Conservation (phyloP, 108 stramenopile species). For the Stephanodiscus minutulus region DNA sequence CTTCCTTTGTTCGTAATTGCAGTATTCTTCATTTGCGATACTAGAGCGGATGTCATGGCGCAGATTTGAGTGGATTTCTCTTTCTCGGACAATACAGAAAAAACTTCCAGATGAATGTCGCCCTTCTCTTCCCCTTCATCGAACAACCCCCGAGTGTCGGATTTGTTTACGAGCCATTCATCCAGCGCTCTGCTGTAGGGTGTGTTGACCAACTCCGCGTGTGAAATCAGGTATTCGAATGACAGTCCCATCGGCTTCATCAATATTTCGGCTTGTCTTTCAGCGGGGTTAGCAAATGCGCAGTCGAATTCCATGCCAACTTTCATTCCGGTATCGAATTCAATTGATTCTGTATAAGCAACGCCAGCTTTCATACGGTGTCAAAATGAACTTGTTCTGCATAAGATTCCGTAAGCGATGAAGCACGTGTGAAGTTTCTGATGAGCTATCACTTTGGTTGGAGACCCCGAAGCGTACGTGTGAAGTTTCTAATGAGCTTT, state of each 20-base stretch:
- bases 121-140: neutral
- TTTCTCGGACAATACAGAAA: neutral
- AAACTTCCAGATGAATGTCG: neutral
- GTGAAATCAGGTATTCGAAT: neutral
- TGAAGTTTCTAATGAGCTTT: too few species aligned
- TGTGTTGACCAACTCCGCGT: neutral
- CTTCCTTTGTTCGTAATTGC: neutral
- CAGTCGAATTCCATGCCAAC: too few species aligned
- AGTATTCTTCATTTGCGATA: neutral
- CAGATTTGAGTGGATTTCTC: neutral
- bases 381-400: too few species aligned
- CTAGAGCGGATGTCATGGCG: neutral
- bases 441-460: too few species aligned
- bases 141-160: neutral
- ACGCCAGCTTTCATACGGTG: too few species aligned
- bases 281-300: too few species aligned
- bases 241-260: neutral
- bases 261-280: neutral
- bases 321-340: too few species aligned
- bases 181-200: neutral
- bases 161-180: neutral
- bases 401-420: too few species aligned
- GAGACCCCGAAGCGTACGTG: too few species aligned
- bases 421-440: too few species aligned
- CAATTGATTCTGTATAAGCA: too few species aligned